phyloP scores from a whole-genome alignment of 768 basidiomycete genomes.

The Astraeus odoratus region DNA sequence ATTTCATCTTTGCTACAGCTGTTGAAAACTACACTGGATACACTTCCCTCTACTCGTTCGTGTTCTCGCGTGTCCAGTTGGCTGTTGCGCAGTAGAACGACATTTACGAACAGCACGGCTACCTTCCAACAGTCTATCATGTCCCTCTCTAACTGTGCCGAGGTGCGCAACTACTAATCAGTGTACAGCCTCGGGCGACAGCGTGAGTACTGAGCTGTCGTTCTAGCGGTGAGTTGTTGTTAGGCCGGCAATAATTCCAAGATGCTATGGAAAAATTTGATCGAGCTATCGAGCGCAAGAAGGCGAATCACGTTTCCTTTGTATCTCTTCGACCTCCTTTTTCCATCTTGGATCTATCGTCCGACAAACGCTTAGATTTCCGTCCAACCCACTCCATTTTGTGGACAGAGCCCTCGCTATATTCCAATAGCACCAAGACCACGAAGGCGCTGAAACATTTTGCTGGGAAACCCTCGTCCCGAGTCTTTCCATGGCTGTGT shows the following conservation, averaged over 20 bases:
- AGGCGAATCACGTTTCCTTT: constrained; percentile 45
- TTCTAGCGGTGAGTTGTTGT: constrained; percentile 80
- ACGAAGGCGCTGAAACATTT: constrained; percentile 71
- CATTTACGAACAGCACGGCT: constrained; percentile 75
- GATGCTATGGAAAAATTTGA: constrained; percentile 94
- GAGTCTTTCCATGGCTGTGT: constrained; percentile 87
- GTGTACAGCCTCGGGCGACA: constrained; percentile 21
- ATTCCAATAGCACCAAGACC: constrained; percentile 94
- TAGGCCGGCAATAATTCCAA: constrained; percentile 84
- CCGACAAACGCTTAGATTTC: constrained; percentile 30
- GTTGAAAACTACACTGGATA: constrained; percentile 89
- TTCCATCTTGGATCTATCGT: constrained; percentile 3
- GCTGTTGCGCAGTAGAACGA: constrained; percentile 97
- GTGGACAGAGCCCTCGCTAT: constrained; percentile 97
- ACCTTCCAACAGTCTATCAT: constrained; percentile 83
- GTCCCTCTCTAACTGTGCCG: constrained; percentile 79
- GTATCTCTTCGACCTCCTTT: neutral
- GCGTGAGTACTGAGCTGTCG: neutral
- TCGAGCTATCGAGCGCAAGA: constrained; percentile 85
- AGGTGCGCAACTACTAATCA: constrained; percentile 93
- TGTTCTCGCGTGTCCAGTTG: constrained; percentile 95
- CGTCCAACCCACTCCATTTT: constrained; percentile 80
- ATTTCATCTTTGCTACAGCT: constrained; percentile 87
- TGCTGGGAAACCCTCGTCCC: constrained; percentile 83
- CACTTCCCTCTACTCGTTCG: constrained; percentile 81